These are phyloP conservation scores for Orobanche coerulescens DNA, from an alignment of 257 asterid species.

Conservation along the genomic window DNA sequence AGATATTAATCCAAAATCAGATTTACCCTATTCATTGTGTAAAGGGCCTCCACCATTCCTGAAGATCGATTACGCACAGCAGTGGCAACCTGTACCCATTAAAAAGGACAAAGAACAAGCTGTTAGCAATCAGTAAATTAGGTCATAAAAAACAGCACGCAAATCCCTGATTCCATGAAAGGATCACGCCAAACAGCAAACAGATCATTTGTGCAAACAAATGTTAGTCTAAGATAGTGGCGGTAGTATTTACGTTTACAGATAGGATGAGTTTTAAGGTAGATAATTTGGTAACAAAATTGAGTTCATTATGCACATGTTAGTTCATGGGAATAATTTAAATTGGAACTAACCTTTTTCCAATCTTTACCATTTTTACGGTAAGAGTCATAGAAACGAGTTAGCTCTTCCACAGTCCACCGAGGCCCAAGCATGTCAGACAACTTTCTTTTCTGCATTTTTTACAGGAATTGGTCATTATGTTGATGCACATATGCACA, in stretches of 20 bases:
- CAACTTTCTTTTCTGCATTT: constrained; percentile 75
- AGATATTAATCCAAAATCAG: constrained; percentile 7
- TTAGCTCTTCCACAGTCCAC: constrained; percentile 75
- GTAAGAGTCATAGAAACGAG: constrained; percentile 74
- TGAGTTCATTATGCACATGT: constrained; percentile 16
- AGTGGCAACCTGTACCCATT: constrained; percentile 53
- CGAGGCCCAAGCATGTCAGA: constrained; percentile 79
- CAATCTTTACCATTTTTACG: constrained; percentile 79
- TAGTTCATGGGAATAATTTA: constrained; percentile 4
- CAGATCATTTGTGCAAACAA: constrained; percentile 1
- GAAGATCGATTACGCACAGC: constrained; percentile 54
- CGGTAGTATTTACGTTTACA: neutral
- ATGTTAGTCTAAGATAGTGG: neutral
- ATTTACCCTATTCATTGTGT: constrained; percentile 53
- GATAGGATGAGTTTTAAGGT: constrained; percentile 9
- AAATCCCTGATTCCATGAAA: constrained; percentile 6
- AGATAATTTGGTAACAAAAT: constrained; percentile 16
- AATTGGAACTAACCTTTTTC: constrained; percentile 66
- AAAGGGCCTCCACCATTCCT: constrained; percentile 87
- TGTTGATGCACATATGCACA: constrained; percentile 18
- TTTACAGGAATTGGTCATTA: constrained; percentile 9
- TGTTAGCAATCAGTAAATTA: constrained; percentile 18
- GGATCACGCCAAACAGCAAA: constrained; percentile 13
- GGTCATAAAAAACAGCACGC: constrained; percentile 6
- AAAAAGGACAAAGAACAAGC: constrained; percentile 14